Evolutionary conservation across 495 filamentous ascomycete genomes (phyloP), one percentile per base, ranked within the genome.

Genomic region (Aspergillus homomorphus): DNA sequence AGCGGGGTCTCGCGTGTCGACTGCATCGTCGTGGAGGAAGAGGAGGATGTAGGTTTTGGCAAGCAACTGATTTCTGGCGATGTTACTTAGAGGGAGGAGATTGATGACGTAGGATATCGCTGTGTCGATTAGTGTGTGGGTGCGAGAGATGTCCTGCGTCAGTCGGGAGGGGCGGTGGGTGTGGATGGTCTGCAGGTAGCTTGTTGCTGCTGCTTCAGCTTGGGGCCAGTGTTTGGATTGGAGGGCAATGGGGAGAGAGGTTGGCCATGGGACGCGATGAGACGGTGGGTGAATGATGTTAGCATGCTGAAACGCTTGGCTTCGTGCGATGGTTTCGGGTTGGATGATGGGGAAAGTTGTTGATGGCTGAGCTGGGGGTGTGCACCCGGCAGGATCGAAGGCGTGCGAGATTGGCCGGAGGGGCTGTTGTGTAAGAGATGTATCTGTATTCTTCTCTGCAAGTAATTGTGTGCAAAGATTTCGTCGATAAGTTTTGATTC

Each of bases 151-250:
- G 15, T 51, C 15, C n/a, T 33, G 48, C 4, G 33, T 38, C 33
- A 38, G 12, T 2, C 2, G 23, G 15, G 7, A 18, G 23, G 24
- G 15, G 12, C 28, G 22, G 2, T n/a, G 7, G 16, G 8, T 23
- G 20, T 38, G 10, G 12, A 59, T 41, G 3, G 23, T 24, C 3
- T 45, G 23, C 4, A 30, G 16, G 54, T 56, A 62, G 1, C n/a
- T 41, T 18, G 22, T 49, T 49, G 56, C 52, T 19, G 56, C 53
- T 23, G 45, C 19, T 26, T 62, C 60, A n/a, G 51, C 60, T 24
- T 58, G 51, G 4, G 20, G 19, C 62, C 62, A 64, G 46, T 64
- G 51, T 55, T 45, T 50, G 8, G 62, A 64, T 26, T 64, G 57
- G 1, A 64, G 42, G 1, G 57, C 41, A 18, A 21, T 18, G 10